Evolutionary conservation across 352 stramenopile species (phyloP), one percentile per base, ranked within the genome.

Genomic region (Pythium guiyangense): DNA sequence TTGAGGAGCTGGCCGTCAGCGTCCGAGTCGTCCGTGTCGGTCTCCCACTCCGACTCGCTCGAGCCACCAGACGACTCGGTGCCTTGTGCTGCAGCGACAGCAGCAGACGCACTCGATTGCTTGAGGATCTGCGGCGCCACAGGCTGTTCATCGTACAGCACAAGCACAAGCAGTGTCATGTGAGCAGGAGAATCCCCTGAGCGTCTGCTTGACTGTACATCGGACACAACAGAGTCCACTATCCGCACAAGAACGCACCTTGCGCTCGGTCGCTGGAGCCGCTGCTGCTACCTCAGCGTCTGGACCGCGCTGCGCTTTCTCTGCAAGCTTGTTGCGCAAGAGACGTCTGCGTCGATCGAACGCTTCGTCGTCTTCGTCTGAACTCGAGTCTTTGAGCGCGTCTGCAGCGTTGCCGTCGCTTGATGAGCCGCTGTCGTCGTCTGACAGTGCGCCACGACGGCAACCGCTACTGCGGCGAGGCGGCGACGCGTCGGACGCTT

Each of bases 1-100:
- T 96, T 97, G 73, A 96, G 86, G 17, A 97, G 63, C 62, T 92
- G 78, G 11, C 67, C 77, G 11, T 18, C 42, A 26, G 71, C 70
- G 14, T 90, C 81, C 15, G 82, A 92, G 4, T 89, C 76, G 52
- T 90, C 77, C 11, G 84, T 82, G 55, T 96, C 86, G 0, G 84
- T 96, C 60, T 92, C 86, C 67, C 78, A 93, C 54, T 94, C 84
- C 0, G 82, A 90, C 34, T 63, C 70, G 11, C 71, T 76, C 45
- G 71, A 80, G 5, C 58, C 73, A 59, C 67, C 73, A 11, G 78
- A 88, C 1, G 62, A 72, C 49, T 79, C 66, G 5, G 69, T 74
- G 17, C 50, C 62, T 6, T 57, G 27, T 14, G 42, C 15, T 52
- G 57, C 12, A 1, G 25, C 43, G 22, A 25, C 44, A 40, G 35